phyloP scores from a whole-genome alignment of 139 green algal genomes.

The Ettlia oleoabundans region DNA sequence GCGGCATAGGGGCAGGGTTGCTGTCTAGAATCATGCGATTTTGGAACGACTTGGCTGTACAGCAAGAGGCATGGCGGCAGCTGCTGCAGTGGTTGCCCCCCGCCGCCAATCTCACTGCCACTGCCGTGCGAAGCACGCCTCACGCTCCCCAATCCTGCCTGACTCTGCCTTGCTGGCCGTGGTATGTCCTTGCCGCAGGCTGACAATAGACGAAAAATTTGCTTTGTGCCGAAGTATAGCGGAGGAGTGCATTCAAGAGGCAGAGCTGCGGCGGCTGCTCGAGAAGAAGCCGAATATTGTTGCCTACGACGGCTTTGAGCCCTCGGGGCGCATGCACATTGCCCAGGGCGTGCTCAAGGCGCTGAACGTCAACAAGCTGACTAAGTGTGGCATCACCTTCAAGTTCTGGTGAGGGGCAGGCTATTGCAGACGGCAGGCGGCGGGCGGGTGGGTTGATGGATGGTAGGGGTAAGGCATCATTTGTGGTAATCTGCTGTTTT shows the following conservation, averaged over 20 bases:
- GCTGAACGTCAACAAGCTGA: conserved; percentile 99
- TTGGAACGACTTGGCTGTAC: too few relatives aligned
- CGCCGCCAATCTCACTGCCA: neutral
- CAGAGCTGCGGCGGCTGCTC: conserved; percentile 88
- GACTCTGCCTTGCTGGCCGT: too few relatives aligned
- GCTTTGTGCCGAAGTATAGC: conserved; percentile 81
- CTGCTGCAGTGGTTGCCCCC: neutral
- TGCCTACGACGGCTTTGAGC: conserved; percentile 99
- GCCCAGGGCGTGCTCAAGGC: conserved; percentile 98
- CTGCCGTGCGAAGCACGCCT: too few relatives aligned
- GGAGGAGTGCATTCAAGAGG: conserved; percentile 95
- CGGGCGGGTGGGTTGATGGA: neutral
- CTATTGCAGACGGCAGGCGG: neutral
- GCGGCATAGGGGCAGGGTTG: too few relatives aligned
- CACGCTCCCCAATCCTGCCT: too few relatives aligned
- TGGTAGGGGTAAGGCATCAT: too few relatives aligned
- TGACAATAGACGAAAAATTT: conserved; percentile 90
- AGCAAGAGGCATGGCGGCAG: too few relatives aligned
- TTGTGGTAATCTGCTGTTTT: too few relatives aligned
- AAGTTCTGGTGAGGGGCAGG: conserved; percentile 86
- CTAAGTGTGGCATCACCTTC: conserved; percentile 92
- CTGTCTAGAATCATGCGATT: too few relatives aligned
- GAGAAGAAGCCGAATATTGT: conserved; percentile 87
- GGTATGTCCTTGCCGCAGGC: conserved; percentile 43
- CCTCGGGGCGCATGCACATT: conserved; percentile 98